Evolutionary conservation across 1,139 yeast species (phyloP).

Genomic region (Citeromyces hawaiiensis): DNA sequence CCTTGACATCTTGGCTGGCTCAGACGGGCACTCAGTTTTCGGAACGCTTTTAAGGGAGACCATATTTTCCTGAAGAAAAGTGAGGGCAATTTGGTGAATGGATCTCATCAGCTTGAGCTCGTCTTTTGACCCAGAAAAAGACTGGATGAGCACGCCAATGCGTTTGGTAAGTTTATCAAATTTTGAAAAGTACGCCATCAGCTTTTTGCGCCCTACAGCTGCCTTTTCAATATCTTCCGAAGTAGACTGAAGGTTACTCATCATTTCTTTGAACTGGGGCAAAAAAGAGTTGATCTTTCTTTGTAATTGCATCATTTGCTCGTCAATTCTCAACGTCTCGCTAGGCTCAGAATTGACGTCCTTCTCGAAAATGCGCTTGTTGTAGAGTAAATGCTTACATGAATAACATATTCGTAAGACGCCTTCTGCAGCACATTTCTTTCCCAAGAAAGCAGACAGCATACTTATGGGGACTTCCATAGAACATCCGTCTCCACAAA

Average conservation of each 20-base stretch:
- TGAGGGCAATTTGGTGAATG: slow-evolving; percentile 28
- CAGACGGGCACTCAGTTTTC: slow-evolving; percentile 7
- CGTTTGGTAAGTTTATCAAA: slow-evolving; percentile 8
- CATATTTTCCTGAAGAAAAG: slow-evolving; percentile 40
- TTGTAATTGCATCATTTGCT: slow-evolving; percentile 22
- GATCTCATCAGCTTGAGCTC: slow-evolving; percentile 26
- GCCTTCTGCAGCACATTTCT: slow-evolving; percentile 6
- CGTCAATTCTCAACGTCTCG: slow-evolving; percentile 20
- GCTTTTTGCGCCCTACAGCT: slow-evolving; percentile 5
- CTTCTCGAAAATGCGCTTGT: slow-evolving; percentile 34
- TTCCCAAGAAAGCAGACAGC: slow-evolving; percentile 27
- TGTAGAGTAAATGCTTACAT: slow-evolving; percentile 54
- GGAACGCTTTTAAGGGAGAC: slow-evolving; percentile 29
- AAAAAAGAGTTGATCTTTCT: slow-evolving; percentile 20
- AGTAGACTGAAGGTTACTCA: slow-evolving; percentile 4
- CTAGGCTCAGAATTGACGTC: slow-evolving; percentile 16
- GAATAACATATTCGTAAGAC: slow-evolving; percentile 45
- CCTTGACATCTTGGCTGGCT: slow-evolving; percentile 17
- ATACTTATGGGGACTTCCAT: slow-evolving; percentile 49
- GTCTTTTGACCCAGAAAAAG: slow-evolving; percentile 7
- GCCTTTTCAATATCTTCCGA: slow-evolving; percentile 5
- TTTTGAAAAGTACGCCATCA: slow-evolving; percentile 8
- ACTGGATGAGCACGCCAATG: slow-evolving; percentile 3
- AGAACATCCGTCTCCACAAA: slow-evolving; percentile 78
- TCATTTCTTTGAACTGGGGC: slow-evolving; percentile 17